Evolutionary conservation across 805 yeast species (phyloP).

Genomic region (Blastobotrys mokoenaii): DNA sequence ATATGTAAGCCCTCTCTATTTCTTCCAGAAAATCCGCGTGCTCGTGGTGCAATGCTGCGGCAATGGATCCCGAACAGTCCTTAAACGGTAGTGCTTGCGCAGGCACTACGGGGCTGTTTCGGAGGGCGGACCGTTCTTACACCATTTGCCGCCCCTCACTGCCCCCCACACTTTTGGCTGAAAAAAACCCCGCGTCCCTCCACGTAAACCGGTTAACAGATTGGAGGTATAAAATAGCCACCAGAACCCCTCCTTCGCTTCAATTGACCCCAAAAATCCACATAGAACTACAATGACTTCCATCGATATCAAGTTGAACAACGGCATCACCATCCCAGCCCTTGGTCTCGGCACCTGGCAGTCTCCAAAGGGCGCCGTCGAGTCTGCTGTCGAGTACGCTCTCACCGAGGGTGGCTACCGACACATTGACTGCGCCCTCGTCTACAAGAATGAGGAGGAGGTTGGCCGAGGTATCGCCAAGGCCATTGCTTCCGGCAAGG

Average conservation of each 20-base stretch:
- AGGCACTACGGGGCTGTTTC: too few relatives aligned
- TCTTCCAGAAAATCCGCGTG: too few relatives aligned
- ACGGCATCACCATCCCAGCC: constrained; percentile 55
- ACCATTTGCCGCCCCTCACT: too few relatives aligned
- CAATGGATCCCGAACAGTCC: too few relatives aligned
- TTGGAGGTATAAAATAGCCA: background rate
- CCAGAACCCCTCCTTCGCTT: background rate
- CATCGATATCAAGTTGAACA: constrained; percentile 33
- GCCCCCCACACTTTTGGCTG: too few relatives aligned
- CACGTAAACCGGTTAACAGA: background rate
- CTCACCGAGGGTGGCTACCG: constrained; percentile 50
- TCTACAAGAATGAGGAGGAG: constrained; percentile 56
- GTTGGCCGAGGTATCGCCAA: constrained; percentile 37
- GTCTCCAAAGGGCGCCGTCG: constrained; percentile 43
- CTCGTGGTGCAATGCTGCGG: too few relatives aligned
- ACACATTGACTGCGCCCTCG: constrained; percentile 72
- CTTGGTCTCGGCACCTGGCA: constrained; percentile 77
- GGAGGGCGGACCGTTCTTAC: too few relatives aligned
- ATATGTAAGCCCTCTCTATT: too few relatives aligned
- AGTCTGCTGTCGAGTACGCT: constrained; percentile 50
- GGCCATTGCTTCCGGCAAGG: constrained; percentile 41
- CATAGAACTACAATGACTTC: constrained; percentile 1
- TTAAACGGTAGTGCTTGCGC: too few relatives aligned
- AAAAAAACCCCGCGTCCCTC: background rate
- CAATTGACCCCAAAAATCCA: background rate